Conservation (phyloP, 331 rosid genomes). For the Acacia concinna region DNA sequence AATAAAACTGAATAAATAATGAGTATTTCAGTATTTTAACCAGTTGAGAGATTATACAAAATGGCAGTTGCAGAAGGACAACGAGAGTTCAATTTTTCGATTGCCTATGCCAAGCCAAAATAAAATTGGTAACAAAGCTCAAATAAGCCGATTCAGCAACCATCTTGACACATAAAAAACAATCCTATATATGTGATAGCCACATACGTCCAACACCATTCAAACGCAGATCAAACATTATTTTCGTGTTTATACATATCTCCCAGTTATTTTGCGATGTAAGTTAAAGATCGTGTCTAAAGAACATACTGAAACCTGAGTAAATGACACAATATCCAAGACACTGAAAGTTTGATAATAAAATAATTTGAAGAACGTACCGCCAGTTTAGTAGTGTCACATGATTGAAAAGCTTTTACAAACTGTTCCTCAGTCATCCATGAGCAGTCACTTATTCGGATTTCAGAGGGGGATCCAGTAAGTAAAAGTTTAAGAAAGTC, state of each 20-base stretch:
- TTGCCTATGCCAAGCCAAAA: conserved; percentile 1
- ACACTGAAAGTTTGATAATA: neutral
- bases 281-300: neutral
- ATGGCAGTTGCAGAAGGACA: neutral
- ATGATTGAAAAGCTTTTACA: conserved; percentile 40
- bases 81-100: neutral
- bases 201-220: neutral
- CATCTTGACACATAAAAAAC: neutral
- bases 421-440: conserved; percentile 82
- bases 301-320: neutral
- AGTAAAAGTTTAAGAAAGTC: conserved; percentile 56
- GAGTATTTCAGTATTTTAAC: neutral
- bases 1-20: neutral
- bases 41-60: neutral
- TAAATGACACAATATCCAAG: neutral
- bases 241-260: neutral
- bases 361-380: conserved; percentile 38
- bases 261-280: neutral
- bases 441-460: conserved; percentile 74
- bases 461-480: conserved; percentile 64
- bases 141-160: neutral
- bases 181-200: neutral
- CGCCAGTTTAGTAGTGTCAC: conserved; percentile 52
- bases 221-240: neutral
- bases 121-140: neutral